Percentiles rank a stretch among this genome's conserved stretches.
Evolutionary conservation across 2,329 filamentous ascomycete genomes (phyloP).

Genomic region (Pseudogymnoascus sp.): DNA sequence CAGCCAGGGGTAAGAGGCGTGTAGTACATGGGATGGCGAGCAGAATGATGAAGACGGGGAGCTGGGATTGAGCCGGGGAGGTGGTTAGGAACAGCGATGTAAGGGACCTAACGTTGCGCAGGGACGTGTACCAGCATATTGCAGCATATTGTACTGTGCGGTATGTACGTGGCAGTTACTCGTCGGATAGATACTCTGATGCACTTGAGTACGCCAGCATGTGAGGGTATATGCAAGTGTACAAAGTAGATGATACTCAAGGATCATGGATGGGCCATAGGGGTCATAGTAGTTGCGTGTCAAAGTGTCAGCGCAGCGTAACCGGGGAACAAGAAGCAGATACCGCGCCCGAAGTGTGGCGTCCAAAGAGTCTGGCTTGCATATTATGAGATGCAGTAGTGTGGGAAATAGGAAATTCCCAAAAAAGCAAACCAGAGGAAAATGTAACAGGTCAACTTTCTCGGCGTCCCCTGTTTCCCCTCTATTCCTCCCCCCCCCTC

Average conservation of each 20-base stretch:
- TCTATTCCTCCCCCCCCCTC: background rate
- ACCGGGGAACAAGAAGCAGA: background rate
- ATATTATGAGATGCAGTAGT: background rate
- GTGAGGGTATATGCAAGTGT: background rate
- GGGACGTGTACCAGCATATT: background rate
- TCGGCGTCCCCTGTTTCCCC: background rate
- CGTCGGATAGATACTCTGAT: background rate
- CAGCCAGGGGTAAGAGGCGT: background rate
- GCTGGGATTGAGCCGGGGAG: background rate
- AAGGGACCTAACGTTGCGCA: background rate
- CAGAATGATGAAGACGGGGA: background rate
- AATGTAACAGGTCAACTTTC: background rate
- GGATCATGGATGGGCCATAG: too few relatives aligned
- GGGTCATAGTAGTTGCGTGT: too few relatives aligned
- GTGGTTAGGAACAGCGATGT: background rate
- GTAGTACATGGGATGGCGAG: background rate
- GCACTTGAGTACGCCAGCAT: background rate
- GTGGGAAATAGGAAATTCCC: background rate
- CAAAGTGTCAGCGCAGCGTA: background rate
- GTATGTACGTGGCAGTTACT: constrained; percentile 2
- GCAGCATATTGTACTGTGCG: background rate
- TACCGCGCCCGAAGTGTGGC: background rate
- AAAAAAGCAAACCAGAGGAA: background rate
- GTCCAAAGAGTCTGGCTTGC: background rate
- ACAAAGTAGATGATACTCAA: background rate